Evolutionary conservation across 805 yeast genomes (phyloP).

Genomic region (Myxozyma neglecta): DNA sequence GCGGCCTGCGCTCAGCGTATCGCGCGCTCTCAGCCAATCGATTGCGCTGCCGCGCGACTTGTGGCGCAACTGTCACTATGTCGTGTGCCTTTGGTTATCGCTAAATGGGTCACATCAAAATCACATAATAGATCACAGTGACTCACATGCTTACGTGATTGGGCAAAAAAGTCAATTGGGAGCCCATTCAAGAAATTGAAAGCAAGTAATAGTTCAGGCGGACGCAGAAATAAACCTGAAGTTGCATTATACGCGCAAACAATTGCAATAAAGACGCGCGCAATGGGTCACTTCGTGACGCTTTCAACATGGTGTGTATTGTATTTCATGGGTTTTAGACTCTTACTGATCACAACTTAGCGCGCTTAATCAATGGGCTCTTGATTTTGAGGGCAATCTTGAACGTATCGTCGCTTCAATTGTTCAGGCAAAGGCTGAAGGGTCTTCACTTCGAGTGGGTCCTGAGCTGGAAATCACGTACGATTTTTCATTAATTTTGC

Average conservation of each 20-base stretch:
- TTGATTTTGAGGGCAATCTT: slow-evolving; percentile 95
- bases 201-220: too few relatives aligned
- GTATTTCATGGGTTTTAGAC: not conserved
- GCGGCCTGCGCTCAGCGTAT: slow-evolving; percentile 9
- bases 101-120: not conserved
- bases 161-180: not conserved
- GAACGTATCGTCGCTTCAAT: slow-evolving; percentile 87
- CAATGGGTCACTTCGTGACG: slow-evolving; percentile 31
- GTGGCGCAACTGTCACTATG: not conserved
- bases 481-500: slow-evolving; percentile 27
- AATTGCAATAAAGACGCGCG: not conserved
- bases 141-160: not conserved
- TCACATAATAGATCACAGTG: not conserved
- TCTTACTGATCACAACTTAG: slow-evolving; percentile 7
- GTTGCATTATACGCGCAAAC: too few relatives aligned
- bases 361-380: slow-evolving; percentile 96
- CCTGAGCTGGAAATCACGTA: slow-evolving; percentile 94
- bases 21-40: slow-evolving; percentile 27
- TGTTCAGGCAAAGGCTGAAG: slow-evolving; percentile 65
- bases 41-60: slow-evolving; percentile 2
- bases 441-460: slow-evolving; percentile 87
- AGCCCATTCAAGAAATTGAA: too few relatives aligned
- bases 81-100: not conserved
- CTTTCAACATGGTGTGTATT: slow-evolving; percentile 27
- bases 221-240: too few relatives aligned